Evolutionary conservation across 148 eudicot genomes (phyloP), one percentile per base, ranked within the genome.

Genomic region (Chenopodium formosanum): DNA sequence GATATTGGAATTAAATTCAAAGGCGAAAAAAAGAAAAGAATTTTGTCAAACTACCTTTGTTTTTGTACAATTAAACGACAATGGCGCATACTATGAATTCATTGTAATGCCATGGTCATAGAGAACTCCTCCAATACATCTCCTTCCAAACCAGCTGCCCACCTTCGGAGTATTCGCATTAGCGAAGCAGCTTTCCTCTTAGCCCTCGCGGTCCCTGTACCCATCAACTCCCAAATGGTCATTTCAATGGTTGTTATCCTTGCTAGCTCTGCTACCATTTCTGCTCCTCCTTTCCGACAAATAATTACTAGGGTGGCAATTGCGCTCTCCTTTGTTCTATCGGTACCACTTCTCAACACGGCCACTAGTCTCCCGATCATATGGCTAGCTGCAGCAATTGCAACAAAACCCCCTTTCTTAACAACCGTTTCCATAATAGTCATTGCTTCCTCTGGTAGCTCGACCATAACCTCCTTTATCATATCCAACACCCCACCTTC

Each of bases 211-310:
- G 94, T 90, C 8, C 98, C 98, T 20, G 73, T 87, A 10, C 94
- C 94, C 91, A 92, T 87, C 79, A 95, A 80, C 75, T 95, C 97
- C 98, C 98, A 95, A 40, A 95, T 83, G 74, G 89, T 86, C 50
- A 93, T 86, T 86, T 95, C 98, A 0, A 93, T 86, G 2, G 94
- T 90, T 0, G 86, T 56, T 9, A 89, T 71, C 77, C 83, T 84
- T n/a, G 98, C 97, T 11, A 95, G 79, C 80, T 89, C 96, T 2
- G 91, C 83, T 82, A 95, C 97, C 86, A 85, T 76, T 32, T 95
- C 96, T 4, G 89, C 79, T 2, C 98, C 98, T 19, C 98, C 98
- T 83, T 87, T 93, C 27, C 98, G 83, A 34, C 98, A 95, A 0
- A 95, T 86, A 9, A 80, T 89, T 34, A 95, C 97, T 0, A 95